phyloP scores from a whole-genome alignment of 495 filamentous ascomycete genomes.

The Penicillium ochrochloron region DNA sequence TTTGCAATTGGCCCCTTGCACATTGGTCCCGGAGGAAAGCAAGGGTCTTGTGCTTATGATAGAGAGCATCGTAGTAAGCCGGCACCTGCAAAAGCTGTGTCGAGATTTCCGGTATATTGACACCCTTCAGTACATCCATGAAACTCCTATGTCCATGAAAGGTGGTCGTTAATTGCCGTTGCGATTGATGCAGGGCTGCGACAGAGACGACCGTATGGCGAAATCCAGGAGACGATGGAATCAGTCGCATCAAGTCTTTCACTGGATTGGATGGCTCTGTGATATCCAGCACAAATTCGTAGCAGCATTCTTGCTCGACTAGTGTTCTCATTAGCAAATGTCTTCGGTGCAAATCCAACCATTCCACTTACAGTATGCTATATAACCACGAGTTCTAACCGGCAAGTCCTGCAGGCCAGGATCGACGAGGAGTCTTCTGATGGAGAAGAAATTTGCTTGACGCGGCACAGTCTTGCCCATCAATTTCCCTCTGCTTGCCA shows the following conservation, averaged over 20 bases:
- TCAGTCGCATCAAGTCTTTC: conserved; percentile 29
- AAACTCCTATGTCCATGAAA: background rate
- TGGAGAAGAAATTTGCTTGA: background rate
- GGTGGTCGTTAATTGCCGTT: background rate
- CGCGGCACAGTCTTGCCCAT: conserved; percentile 24
- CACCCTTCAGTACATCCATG: background rate
- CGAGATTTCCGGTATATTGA: background rate
- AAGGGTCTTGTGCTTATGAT: conserved; percentile 24
- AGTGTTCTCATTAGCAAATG: background rate
- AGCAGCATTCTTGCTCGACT: conserved; percentile 27
- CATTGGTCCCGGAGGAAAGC: conserved; percentile 15
- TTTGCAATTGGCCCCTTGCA: background rate
- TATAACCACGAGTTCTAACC: conserved; percentile 16
- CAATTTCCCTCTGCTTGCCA: conserved; percentile 28
- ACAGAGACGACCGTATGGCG: conserved; percentile 25
- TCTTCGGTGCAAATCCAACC: background rate
- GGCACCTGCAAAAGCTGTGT: conserved; percentile 1
- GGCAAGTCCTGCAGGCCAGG: conserved; percentile 23
- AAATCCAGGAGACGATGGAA: conserved; percentile 24
- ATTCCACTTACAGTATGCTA: conserved; percentile 24
- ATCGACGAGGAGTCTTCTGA: conserved; percentile 20
- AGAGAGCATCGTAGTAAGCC: conserved; percentile 17
- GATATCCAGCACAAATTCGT: conserved; percentile 22
- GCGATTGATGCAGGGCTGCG: conserved; percentile 26
- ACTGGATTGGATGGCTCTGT: conserved; percentile 19